These are phyloP conservation scores for Hypoxylon sp. DNA, from an alignment of 2,329 filamentous ascomycete genomes.

Conservation along the genomic window DNA sequence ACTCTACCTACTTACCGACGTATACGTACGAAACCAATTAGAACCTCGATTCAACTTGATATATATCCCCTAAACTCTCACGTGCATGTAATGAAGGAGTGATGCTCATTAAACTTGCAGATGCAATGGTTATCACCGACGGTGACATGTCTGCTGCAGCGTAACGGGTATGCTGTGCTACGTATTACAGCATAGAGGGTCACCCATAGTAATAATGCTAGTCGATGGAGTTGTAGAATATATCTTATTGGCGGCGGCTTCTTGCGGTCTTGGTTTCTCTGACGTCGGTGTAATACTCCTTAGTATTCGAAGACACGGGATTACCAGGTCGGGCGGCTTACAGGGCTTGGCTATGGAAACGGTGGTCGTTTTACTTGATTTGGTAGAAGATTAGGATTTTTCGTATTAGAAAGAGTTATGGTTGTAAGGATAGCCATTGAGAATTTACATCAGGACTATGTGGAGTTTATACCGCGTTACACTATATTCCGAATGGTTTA, in stretches of 20 bases:
- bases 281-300: neutral
- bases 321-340: neutral
- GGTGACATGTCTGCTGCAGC: conserved; percentile 31
- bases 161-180: conserved; percentile 36
- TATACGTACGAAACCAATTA: conserved; percentile 30
- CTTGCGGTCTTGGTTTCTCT: neutral
- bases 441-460: too few species aligned
- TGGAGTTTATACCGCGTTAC: too few species aligned
- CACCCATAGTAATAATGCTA: conserved; percentile 13
- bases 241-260: conserved; percentile 4
- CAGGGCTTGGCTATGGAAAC: too few species aligned
- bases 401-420: too few species aligned
- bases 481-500: too few species aligned
- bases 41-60: conserved; percentile 22
- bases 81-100: neutral
- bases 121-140: conserved; percentile 20
- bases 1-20: conserved; percentile 1
- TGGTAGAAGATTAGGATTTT: too few species aligned
- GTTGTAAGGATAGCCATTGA: too few species aligned
- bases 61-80: neutral
- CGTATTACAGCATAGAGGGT: conserved; percentile 32
- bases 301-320: neutral
- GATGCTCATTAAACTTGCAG: conserved; percentile 12
- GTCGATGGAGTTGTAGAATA: neutral
- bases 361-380: too few species aligned